These are phyloP conservation scores for Ceratocystis alfenasii DNA, from an alignment of 2,329 filamentous ascomycete species.

Conservation along the genomic window DNA sequence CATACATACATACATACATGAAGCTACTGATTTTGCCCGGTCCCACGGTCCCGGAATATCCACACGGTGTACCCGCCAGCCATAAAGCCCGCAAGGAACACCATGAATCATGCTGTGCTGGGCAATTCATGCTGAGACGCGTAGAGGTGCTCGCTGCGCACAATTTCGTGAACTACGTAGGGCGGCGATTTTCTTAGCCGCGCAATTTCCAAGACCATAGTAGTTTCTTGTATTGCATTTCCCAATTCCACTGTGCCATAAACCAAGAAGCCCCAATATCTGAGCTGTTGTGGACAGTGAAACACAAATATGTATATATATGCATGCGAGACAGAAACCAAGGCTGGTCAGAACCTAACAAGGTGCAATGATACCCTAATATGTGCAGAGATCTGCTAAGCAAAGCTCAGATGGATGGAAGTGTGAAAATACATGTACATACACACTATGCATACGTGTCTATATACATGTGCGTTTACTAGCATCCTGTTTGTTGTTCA, in stretches of 20 bases:
- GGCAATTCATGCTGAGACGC: not conserved
- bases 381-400: not conserved
- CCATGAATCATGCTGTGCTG: conserved; percentile 3
- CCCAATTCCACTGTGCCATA: not conserved
- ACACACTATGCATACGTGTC: not conserved
- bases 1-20: not conserved
- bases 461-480: not conserved
- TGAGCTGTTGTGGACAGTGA: not conserved
- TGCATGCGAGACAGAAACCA: not conserved
- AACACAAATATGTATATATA: not conserved
- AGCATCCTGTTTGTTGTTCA: not conserved
- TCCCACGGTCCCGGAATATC: conserved; percentile 6
- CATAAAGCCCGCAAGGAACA: not conserved
- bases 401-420: not conserved
- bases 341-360: conserved; percentile 8
- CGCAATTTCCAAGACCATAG: not conserved
- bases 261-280: not conserved
- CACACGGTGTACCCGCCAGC: not conserved
- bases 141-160: not conserved
- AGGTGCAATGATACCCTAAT: not conserved
- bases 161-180: not conserved
- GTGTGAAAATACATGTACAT: not conserved
- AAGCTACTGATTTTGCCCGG: not conserved
- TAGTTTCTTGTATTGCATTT: not conserved
- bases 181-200: not conserved